These are phyloP conservation scores for Deakozyma indianensis DNA, from an alignment of 805 yeast genomes.

Conservation along the genomic window DNA sequence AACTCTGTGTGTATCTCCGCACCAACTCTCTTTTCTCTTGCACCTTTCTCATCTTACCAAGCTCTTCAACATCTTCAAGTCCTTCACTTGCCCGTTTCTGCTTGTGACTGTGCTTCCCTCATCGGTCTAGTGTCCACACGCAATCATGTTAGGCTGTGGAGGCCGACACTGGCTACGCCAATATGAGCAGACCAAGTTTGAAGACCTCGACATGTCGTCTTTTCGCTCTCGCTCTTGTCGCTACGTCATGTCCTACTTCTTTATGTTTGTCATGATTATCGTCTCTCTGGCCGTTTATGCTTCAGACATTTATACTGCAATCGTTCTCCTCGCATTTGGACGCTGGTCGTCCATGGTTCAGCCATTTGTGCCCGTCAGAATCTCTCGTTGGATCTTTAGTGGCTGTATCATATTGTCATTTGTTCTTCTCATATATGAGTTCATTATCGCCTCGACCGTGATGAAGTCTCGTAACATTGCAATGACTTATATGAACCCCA, in stretches of 20 bases:
- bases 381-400: constrained; percentile 57
- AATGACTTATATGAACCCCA: constrained; percentile 49
- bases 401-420: constrained; percentile 69
- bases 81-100: too few relatives aligned
- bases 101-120: too few relatives aligned
- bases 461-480: constrained; percentile 53
- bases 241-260: constrained; percentile 15
- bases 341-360: constrained; percentile 44
- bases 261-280: constrained; percentile 34
- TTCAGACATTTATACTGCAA: constrained; percentile 67
- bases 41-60: too few relatives aligned
- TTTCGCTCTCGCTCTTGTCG: constrained; percentile 12
- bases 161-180: constrained; percentile 12
- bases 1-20: too few relatives aligned
- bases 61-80: too few relatives aligned
- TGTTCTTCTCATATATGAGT: constrained; percentile 39
- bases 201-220: constrained; percentile 10
- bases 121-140: too few relatives aligned
- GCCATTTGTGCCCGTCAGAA: constrained; percentile 36
- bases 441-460: constrained; percentile 41
- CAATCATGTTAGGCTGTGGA: neutral
- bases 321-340: constrained; percentile 57
- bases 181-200: constrained; percentile 11
- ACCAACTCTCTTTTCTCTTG: too few relatives aligned
- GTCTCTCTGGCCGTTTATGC: constrained; percentile 33